Conservation (phyloP, 2,329 filamentous ascomycete genomes). For the Alternaria alternata region DNA sequence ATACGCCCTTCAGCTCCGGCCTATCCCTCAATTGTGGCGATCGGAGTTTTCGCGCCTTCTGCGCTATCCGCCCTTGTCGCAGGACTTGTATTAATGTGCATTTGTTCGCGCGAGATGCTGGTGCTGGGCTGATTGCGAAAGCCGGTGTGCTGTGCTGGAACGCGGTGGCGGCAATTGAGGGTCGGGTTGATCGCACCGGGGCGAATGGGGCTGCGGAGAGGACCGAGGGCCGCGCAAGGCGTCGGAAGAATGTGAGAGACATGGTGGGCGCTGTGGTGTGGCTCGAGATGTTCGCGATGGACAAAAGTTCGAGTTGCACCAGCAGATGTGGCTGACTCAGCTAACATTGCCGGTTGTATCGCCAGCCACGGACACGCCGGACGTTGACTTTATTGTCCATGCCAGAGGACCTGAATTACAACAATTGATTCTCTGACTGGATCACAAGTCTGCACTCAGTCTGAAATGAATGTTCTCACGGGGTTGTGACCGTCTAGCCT, state of each 20-base stretch:
- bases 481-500: not conserved
- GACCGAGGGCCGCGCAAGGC: slow-evolving; percentile 49
- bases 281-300: not conserved
- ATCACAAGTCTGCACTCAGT: not conserved
- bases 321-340: slow-evolving; percentile 19
- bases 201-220: slow-evolving; percentile 27
- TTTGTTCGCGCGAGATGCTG: slow-evolving; percentile 48
- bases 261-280: slow-evolving; percentile 35
- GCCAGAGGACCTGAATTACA: not conserved
- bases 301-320: slow-evolving; percentile 22
- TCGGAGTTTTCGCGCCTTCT: slow-evolving; percentile 82
- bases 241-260: slow-evolving; percentile 51
- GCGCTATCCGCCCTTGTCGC: slow-evolving; percentile 77
- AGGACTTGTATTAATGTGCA: slow-evolving; percentile 61
- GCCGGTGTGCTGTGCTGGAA: slow-evolving; percentile 31
- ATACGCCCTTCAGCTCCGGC: slow-evolving; percentile 93
- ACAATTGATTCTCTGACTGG: not conserved
- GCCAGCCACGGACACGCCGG: not conserved
- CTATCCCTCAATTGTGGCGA: slow-evolving; percentile 82
- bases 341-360: not conserved
- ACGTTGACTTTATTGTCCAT: not conserved
- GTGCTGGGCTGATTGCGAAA: slow-evolving; percentile 47
- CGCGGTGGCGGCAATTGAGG: slow-evolving; percentile 30
- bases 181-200: slow-evolving; percentile 22
- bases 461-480: not conserved